These are phyloP conservation scores for Triticum urartu DNA, from an alignment of 176 grass and related monocot genomes.

Conservation along the genomic window DNA sequence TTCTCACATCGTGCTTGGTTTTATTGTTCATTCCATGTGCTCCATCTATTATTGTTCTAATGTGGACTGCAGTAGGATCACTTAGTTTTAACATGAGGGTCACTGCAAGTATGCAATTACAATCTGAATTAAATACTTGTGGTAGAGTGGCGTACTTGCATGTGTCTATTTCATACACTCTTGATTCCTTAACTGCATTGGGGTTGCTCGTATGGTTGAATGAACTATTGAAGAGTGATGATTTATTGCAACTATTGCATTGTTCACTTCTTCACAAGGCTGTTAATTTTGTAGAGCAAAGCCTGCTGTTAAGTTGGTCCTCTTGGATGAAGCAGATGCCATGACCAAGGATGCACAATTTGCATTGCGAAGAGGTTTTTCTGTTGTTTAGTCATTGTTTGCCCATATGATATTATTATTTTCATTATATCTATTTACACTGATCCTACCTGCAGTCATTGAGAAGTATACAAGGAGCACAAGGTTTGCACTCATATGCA, in stretches of 20 bases:
- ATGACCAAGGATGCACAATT: conserved; percentile 99
- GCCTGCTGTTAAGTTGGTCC: conserved; percentile 84
- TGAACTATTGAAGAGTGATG: neutral
- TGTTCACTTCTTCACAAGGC: neutral
- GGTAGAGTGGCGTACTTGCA: neutral
- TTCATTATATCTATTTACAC: conserved; percentile 24
- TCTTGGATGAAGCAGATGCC: conserved; percentile 95
- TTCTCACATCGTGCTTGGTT: neutral
- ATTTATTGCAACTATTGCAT: neutral
- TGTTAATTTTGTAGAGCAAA: conserved; percentile 61
- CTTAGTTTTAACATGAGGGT: neutral
- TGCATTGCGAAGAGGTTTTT: conserved; percentile 89
- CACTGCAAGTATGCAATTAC: neutral
- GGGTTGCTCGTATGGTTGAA: neutral
- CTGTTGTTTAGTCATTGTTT: conserved; percentile 16
- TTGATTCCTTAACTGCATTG: conserved; percentile 1
- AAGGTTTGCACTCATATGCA: conserved; percentile 98
- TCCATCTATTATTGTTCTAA: neutral
- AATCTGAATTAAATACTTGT: neutral
- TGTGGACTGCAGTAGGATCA: neutral
- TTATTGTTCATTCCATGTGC: neutral
- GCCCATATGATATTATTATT: neutral
- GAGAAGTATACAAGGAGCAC: conserved; percentile 98
- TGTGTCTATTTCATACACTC: neutral
- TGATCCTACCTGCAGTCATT: conserved; percentile 58